These are phyloP conservation scores for Madurella mycetomatis DNA, from an alignment of 2,329 filamentous ascomycete species.

Conservation along the genomic window DNA sequence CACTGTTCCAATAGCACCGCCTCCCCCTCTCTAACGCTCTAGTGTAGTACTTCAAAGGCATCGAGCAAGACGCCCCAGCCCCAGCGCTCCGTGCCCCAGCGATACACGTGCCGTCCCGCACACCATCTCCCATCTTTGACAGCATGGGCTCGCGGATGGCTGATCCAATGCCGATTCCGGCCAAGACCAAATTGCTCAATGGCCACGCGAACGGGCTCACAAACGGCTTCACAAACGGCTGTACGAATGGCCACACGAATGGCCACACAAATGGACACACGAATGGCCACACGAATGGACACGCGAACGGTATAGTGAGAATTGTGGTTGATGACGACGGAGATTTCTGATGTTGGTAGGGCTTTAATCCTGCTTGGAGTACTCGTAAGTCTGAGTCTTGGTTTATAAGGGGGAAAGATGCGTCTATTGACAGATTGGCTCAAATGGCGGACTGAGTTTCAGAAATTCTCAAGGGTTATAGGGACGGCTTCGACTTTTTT, in stretches of 20 bases:
- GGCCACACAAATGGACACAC: background rate
- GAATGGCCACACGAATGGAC: background rate
- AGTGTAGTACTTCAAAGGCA: slow-evolving; percentile 54
- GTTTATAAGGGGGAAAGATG: too few relatives aligned
- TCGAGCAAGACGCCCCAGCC: slow-evolving; percentile 49
- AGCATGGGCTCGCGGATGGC: background rate
- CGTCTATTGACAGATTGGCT: too few relatives aligned
- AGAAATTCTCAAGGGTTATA: too few relatives aligned
- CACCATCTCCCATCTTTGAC: background rate
- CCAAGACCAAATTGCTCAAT: background rate
- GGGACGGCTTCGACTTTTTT: too few relatives aligned
- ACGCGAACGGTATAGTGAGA: background rate
- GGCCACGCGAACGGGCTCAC: too few relatives aligned
- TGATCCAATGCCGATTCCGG: background rate
- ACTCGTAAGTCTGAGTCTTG: too few relatives aligned
- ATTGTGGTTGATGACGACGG: background rate
- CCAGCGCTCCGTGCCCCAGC: slow-evolving; percentile 5
- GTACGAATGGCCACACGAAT: background rate
- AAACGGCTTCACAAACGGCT: too few relatives aligned
- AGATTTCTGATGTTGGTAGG: background rate
- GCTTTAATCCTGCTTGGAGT: too few relatives aligned
- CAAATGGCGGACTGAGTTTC: too few relatives aligned
- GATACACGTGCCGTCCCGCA: background rate
- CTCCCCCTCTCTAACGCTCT: background rate
- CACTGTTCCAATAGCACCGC: background rate